phyloP scores from a whole-genome alignment of 2,329 filamentous ascomycete species.

The Ophiocordyceps robertsii region DNA sequence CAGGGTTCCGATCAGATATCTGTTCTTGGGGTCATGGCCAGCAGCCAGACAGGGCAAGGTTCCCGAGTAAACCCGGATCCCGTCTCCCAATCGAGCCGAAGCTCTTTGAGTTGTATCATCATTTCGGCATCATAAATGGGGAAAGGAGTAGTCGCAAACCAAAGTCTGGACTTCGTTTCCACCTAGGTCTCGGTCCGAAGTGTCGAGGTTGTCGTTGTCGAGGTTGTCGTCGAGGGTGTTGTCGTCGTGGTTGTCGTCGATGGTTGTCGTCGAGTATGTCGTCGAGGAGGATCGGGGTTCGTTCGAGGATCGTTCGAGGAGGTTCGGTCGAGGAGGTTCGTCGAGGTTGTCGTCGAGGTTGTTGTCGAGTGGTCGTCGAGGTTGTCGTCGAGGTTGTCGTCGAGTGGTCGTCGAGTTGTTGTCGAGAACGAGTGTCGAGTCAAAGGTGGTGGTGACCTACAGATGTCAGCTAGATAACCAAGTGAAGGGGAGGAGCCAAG shows the following conservation, averaged over 20 bases:
- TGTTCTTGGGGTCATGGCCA: conserved; percentile 20
- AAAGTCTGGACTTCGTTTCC: too few relatives aligned
- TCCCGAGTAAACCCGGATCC: not conserved
- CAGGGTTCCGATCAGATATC: conserved; percentile 31
- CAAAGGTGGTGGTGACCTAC: not conserved
- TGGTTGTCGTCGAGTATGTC: not conserved
- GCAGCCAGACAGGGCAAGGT: not conserved
- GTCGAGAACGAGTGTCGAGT: not conserved
- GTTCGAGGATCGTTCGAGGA: too few relatives aligned
- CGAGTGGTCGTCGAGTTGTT: too few relatives aligned
- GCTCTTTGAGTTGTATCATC: not conserved
- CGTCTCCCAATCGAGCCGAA: not conserved
- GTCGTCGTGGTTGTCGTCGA: not conserved
- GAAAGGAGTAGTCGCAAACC: too few relatives aligned
- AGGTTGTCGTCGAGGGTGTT: not conserved
- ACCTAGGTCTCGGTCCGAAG: not conserved
- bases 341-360: not conserved
- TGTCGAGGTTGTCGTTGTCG: not conserved
- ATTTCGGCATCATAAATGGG: too few relatives aligned
- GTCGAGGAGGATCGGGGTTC: too few relatives aligned
- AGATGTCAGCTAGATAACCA: too few relatives aligned
- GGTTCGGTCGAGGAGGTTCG: not conserved
- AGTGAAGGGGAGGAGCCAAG: too few relatives aligned
- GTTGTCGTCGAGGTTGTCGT: too few relatives aligned
- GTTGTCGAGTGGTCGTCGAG: too few relatives aligned